Conservation (phyloP, 176 grass and related monocot genomes). For the Cymbopogon citratus region DNA sequence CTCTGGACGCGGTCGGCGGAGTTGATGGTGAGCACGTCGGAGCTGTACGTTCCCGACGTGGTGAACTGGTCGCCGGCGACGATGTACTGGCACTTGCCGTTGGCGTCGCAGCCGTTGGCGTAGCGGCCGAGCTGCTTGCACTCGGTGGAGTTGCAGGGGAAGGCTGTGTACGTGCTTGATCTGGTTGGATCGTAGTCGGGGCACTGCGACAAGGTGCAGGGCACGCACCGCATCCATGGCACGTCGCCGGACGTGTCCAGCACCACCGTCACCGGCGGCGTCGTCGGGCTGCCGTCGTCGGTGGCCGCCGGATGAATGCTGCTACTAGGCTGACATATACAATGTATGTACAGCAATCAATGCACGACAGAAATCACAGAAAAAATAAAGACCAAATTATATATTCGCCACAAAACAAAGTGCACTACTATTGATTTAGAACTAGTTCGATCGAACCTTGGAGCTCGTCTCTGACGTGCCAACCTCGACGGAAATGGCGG, state of each 20-base stretch:
- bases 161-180: neutral
- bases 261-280: neutral
- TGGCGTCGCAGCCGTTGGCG: neutral
- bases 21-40: conserved; percentile 28
- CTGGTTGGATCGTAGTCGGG: neutral
- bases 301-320: neutral
- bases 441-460: neutral
- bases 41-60: neutral
- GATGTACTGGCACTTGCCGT: neutral
- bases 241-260: neutral
- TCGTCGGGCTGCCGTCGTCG: neutral
- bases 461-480: neutral
- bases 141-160: neutral
- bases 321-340: too few species aligned
- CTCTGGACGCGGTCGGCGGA: neutral
- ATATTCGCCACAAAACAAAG: too few species aligned
- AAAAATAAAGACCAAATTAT: neutral
- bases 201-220: neutral
- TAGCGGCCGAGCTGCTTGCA: neutral
- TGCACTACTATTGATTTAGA: too few species aligned
- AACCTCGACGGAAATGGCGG: neutral
- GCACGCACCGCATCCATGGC: neutral
- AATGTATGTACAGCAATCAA: too few species aligned
- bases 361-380: neutral
- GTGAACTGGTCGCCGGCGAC: neutral